These are phyloP conservation scores for Hyphodiscus sp. DNA, from an alignment of 2,329 filamentous ascomycete genomes.

Conservation along the genomic window DNA sequence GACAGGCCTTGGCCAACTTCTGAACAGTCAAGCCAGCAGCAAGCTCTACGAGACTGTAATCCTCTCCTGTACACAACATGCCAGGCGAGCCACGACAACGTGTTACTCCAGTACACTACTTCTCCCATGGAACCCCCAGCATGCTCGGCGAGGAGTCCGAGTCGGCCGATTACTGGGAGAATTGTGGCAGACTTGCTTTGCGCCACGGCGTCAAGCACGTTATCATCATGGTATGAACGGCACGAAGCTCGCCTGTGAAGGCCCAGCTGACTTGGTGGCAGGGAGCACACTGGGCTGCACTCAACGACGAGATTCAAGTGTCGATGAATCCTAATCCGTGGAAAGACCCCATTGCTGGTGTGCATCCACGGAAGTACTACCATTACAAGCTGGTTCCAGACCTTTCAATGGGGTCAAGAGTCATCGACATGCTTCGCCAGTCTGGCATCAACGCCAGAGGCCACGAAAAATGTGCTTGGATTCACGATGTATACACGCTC, in stretches of 20 bases:
- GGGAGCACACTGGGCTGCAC: slow-evolving; percentile 59
- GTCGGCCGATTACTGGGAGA: neutral
- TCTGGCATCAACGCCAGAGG: slow-evolving; percentile 47
- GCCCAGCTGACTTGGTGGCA: slow-evolving; percentile 18
- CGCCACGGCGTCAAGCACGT: neutral
- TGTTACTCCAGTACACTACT: neutral
- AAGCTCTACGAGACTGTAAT: too few species aligned
- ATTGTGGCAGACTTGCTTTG: neutral
- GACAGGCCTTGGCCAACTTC: too few species aligned
- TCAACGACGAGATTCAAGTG: slow-evolving; percentile 48
- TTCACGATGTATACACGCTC: slow-evolving; percentile 62
- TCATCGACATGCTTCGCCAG: slow-evolving; percentile 40
- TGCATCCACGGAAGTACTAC: slow-evolving; percentile 55
- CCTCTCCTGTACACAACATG: too few species aligned
- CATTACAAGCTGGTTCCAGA: slow-evolving; percentile 55
- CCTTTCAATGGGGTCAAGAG: slow-evolving; percentile 41
- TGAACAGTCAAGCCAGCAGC: too few species aligned
- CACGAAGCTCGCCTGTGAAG: neutral
- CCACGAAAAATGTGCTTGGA: slow-evolving; percentile 57
- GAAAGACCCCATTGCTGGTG: slow-evolving; percentile 59
- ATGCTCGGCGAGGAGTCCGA: slow-evolving; percentile 1
- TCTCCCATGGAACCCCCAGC: neutral
- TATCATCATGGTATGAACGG: neutral
- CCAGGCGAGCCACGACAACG: neutral
- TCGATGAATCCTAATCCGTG: slow-evolving; percentile 50